These are phyloP conservation scores for Digitaria exilis DNA, from an alignment of 202 grass and related monocot genomes.

Conservation along the genomic window DNA sequence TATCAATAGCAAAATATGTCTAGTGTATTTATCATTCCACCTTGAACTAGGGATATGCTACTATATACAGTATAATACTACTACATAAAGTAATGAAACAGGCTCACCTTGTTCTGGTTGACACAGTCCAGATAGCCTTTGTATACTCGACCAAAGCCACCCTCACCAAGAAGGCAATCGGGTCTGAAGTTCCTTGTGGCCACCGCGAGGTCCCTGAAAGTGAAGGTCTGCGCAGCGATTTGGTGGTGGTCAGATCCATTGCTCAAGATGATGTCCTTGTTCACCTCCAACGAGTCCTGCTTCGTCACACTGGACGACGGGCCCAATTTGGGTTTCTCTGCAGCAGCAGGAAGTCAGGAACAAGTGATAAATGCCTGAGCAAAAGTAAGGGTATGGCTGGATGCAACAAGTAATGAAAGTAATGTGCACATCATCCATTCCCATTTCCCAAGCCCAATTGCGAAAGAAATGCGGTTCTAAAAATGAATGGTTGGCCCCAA, in stretches of 20 bases:
- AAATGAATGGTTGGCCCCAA: not conserved
- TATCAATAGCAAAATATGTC: not conserved
- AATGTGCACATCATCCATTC: not conserved
- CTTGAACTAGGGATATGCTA: not conserved
- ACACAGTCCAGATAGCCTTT: conserved; percentile 68
- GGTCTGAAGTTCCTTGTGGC: conserved; percentile 70
- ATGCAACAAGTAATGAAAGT: not conserved
- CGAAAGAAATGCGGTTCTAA: not conserved
- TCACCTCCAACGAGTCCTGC: conserved; percentile 45
- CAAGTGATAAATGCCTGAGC: not conserved
- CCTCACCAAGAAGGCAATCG: conserved; percentile 85
- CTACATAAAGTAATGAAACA: not conserved
- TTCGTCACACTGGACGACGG: conserved; percentile 12
- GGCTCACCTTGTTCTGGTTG: conserved; percentile 70
- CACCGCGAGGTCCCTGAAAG: conserved; percentile 65
- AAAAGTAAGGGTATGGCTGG: not conserved
- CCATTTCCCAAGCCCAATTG: not conserved
- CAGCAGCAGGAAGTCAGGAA: not conserved
- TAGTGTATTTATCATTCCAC: not conserved
- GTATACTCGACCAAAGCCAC: conserved; percentile 83
- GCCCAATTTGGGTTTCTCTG: conserved; percentile 31
- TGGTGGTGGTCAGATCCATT: conserved; percentile 46
- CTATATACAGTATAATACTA: no score
- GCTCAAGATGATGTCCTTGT: conserved; percentile 35
- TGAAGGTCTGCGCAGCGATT: conserved; percentile 76